Conservation (phyloP, 495 filamentous ascomycete genomes). For the Penicillium roqueforti region DNA sequence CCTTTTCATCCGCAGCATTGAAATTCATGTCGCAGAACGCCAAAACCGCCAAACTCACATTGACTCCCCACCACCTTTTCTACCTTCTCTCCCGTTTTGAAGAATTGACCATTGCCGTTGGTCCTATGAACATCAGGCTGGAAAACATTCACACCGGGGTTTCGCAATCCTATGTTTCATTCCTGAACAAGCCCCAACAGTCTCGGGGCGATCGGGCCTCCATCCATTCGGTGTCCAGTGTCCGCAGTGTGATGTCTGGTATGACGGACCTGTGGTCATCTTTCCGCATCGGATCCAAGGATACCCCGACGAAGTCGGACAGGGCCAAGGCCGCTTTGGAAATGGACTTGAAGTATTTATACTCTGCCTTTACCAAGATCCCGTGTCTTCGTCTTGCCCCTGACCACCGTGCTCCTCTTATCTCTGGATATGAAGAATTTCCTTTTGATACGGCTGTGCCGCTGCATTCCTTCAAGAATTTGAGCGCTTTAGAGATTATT, state of each 20-base stretch:
- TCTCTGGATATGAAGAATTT: conserved; percentile 93
- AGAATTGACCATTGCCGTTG: conserved; percentile 82
- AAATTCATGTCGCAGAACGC: conserved; percentile 77
- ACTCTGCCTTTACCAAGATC: conserved; percentile 98
- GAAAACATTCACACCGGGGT: conserved; percentile 90
- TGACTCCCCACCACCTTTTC: conserved; percentile 97
- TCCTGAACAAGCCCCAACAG: conserved; percentile 75
- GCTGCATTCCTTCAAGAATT: conserved; percentile 90
- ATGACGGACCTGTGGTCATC: conserved; percentile 91
- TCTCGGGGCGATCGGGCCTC: conserved; percentile 77
- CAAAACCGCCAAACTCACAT: conserved; percentile 84
- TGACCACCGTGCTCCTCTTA: conserved; percentile 82
- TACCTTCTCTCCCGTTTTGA: conserved; percentile 93
- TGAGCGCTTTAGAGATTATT: conserved; percentile 86
- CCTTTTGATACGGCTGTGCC: conserved; percentile 98
- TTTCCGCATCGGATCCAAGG: conserved; percentile 71
- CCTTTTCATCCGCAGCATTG: conserved; percentile 78
- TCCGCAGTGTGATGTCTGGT: conserved; percentile 94
- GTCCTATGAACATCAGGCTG: conserved; percentile 91
- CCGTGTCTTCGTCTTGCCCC: conserved; percentile 84
- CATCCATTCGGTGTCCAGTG: conserved; percentile 91
- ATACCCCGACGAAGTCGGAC: conserved; percentile 72
- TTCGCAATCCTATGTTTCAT: conserved; percentile 90
- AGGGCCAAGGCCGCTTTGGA: conserved; percentile 80
- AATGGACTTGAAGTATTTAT: conserved; percentile 88